Evolutionary conservation across 306 rosid genomes (phyloP), one percentile per base, ranked within the genome.

Genomic region (Corylus heterophylla): DNA sequence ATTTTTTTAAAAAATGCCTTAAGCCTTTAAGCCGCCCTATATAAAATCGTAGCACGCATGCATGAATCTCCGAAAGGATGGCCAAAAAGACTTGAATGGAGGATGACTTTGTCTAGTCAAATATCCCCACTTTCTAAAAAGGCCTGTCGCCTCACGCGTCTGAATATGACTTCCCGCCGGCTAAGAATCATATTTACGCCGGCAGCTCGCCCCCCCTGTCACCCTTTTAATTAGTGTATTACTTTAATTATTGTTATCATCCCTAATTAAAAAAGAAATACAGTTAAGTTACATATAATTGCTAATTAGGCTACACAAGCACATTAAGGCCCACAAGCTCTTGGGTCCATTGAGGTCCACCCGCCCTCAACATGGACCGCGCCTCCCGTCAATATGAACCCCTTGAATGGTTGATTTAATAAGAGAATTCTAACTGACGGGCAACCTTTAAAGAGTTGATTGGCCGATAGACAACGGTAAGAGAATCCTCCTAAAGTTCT

Each of bases 111-210:
- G 12, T 66, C 71, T 6, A 16, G 71, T 66, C 71, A 66, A 39
- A 66, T 17, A 3, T 17, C 25, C 68, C 64, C 61, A 35, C 42
- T 59, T 80, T 79, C 44, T 74, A 2, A 35, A 35, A 12, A 62
- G 76, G 79, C 81, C 82, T 61, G 85, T 83, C 54, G 74, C 59
- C 10, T 45, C 47, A 44, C 71, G 2, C 18, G 58, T 68, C 83
- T 85, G 68, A 81, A 83, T 71, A 64, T 64, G 51, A 49, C 48
- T 71, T 8, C 37, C 76, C 42, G 39, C 55, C 63, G 62, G 76
- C 62, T 7, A 8, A 18, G 8, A 8, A 13, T 6, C 25, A 4
- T 35, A 18, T 35, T 27, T 27, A 39, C 62, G 76, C 71, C 44
- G 22, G 74, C 79, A 8, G 71, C 18, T 25, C n/a, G n/a, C 39